These are phyloP conservation scores for Stygiomarasmius scandens DNA, from an alignment of 1,284 basidiomycete species.

Conservation along the genomic window DNA sequence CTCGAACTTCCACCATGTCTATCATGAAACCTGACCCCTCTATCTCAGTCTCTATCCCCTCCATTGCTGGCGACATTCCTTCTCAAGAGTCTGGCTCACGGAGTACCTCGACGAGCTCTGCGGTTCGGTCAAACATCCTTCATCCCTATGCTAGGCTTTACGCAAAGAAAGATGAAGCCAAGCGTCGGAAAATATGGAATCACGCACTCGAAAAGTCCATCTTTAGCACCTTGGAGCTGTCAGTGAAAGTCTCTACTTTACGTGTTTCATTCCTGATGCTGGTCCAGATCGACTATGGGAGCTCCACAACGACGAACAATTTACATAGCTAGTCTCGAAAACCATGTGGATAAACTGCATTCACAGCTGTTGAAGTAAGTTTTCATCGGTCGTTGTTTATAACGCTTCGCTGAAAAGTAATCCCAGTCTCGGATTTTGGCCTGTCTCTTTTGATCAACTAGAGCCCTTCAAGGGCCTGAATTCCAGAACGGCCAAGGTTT, in stretches of 20 bases:
- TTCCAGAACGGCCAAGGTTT: constrained; percentile 72
- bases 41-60: background rate
- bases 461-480: constrained; percentile 64
- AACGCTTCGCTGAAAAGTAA: background rate
- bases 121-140: constrained; percentile 40
- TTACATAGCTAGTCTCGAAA: constrained; percentile 63
- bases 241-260: constrained; percentile 24
- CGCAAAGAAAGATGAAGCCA: constrained; percentile 62
- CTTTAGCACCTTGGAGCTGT: constrained; percentile 70
- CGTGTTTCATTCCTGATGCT: background rate
- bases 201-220: constrained; percentile 72
- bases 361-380: constrained; percentile 46
- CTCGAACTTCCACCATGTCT: background rate
- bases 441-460: constrained; percentile 53
- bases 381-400: background rate
- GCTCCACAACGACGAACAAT: constrained; percentile 63
- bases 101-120: constrained; percentile 19
- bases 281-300: constrained; percentile 58
- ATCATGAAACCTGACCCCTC: background rate
- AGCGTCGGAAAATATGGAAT: constrained; percentile 74
- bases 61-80: background rate
- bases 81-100: background rate
- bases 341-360: constrained; percentile 63
- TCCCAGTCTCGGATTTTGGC: constrained; percentile 52
- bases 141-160: constrained; percentile 69